Percentiles rank a stretch among this genome's conserved stretches.
phyloP scores from a whole-genome alignment of 2,329 filamentous ascomycete species.

The Fusarium luffae region DNA sequence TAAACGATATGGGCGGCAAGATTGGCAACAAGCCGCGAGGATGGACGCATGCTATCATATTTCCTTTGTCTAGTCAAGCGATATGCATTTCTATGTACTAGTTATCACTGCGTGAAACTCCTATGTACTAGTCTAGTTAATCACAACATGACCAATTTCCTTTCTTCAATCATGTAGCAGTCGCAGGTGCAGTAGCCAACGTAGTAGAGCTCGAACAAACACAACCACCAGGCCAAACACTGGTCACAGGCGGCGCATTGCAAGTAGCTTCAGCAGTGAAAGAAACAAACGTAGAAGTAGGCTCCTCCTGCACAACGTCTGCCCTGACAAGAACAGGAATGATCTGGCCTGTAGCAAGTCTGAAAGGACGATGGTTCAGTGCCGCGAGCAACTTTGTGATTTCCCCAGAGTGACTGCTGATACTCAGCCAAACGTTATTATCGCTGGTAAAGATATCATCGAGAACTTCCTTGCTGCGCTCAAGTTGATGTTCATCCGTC shows the following conservation, averaged over 20 bases:
- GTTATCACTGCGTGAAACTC: neutral
- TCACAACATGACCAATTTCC: slow-evolving; percentile 20
- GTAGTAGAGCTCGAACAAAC: slow-evolving; percentile 51
- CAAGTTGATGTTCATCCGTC: slow-evolving; percentile 60
- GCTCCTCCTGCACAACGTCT: slow-evolving; percentile 53
- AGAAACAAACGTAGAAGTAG: slow-evolving; percentile 46
- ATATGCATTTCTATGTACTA: slow-evolving; percentile 24
- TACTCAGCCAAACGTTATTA: slow-evolving; percentile 65
- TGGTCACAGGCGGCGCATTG: slow-evolving; percentile 57
- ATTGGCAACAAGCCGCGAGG: slow-evolving; percentile 22
- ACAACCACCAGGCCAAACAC: slow-evolving; percentile 54
- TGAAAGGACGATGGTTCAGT: slow-evolving; percentile 70
- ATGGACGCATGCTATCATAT: slow-evolving; percentile 16
- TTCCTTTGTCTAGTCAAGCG: slow-evolving; percentile 24
- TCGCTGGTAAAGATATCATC: slow-evolving; percentile 68
- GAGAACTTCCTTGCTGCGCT: slow-evolving; percentile 60
- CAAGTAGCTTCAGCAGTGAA: slow-evolving; percentile 58
- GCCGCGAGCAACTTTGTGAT: slow-evolving; percentile 64
- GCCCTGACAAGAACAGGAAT: slow-evolving; percentile 75
- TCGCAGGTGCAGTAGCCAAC: slow-evolving; percentile 32
- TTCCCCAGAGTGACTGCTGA: slow-evolving; percentile 70
- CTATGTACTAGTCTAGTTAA: slow-evolving; percentile 20
- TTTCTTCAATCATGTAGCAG: slow-evolving; percentile 19
- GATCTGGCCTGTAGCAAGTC: slow-evolving; percentile 72
- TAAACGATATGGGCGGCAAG: slow-evolving; percentile 14